Evolutionary conservation across 768 basidiomycete genomes (phyloP), one percentile per base, ranked within the genome.

Genomic region (Lyophyllum atratum): DNA sequence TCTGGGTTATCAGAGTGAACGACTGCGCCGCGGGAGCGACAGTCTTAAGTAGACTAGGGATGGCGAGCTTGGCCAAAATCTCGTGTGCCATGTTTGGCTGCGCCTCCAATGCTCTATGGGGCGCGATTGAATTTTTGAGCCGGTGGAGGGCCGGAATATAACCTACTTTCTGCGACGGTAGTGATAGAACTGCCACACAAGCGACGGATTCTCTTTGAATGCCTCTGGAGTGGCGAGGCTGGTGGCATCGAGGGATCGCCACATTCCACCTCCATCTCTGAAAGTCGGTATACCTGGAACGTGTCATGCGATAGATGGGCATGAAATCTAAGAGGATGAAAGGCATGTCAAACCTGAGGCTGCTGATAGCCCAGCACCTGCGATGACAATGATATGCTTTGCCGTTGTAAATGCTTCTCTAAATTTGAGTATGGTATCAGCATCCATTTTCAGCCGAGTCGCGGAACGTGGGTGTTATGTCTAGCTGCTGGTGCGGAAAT

Each of bases 171-270:
- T 61, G 29, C 75, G 60, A 10, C 76, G 65, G 48, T 68, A 60
- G 49, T 78, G 76, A 54, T 76, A 76, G 59, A 77, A 76, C 55
- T 76, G 74, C 73, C 75, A 76, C 7, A 75, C 72, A 14, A 60
- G 64, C 42, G 58, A 63, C n/a, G 72, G 73, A 57, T 73, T 66
- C 5, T 61, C 54, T 4, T 45, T 52, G 60, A 75, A 75, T 2
- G 71, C 74, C 31, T 66, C 64, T 2, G 72, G 71, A 12, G 72
- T 71, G 37, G 37, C 37, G 4, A 39, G 37, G 15, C 37, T 39
- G 37, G 37, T 39, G n/a, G 66, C 64, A 28, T 71, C 63, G 43
- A 66, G 59, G 8, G 40, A 33, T 40, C 62, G 54, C 70, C 68
- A 71, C 31, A 69, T 29, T 22, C 64, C 67, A 21, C 64, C 68